Evolutionary conservation across 2,329 filamentous ascomycete species (phyloP).

Genomic region (Diaporthe sp.): DNA sequence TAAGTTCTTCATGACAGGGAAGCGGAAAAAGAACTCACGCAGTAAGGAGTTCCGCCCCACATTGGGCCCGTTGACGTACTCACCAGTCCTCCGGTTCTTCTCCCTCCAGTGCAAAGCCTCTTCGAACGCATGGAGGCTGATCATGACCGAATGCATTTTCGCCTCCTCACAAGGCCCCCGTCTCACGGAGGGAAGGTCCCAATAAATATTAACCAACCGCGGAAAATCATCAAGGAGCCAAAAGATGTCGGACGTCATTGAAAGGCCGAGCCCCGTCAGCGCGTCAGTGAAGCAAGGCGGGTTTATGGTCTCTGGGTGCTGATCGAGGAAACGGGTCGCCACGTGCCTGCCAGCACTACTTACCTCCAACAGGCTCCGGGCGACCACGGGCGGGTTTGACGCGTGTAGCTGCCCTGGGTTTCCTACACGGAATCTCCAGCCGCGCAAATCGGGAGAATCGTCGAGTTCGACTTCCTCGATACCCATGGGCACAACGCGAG

Average conservation of each 20-base stretch:
- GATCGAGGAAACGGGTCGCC: neutral
- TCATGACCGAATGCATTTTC: neutral
- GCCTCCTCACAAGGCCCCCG: neutral
- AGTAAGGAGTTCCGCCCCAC: neutral
- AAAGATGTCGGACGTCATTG: neutral
- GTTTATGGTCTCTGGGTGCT: too few relatives aligned
- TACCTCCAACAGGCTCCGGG: neutral
- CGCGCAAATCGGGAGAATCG: too few relatives aligned
- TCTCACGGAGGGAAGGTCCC: too few relatives aligned
- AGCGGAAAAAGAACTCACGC: too few relatives aligned
- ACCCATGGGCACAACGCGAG: neutral
- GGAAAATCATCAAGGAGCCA: neutral
- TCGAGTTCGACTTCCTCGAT: neutral
- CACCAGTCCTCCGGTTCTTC: neutral
- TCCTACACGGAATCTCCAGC: neutral
- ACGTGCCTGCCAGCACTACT: neutral
- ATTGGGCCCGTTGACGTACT: neutral
- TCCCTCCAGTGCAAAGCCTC: neutral
- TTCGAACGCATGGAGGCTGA: neutral
- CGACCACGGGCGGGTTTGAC: neutral
- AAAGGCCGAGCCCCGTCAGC: neutral
- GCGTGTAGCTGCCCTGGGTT: neutral
- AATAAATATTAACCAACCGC: neutral
- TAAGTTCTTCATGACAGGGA: neutral
- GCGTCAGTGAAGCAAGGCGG: too few relatives aligned